A percentile compares a stretch with the other conserved stretches of the same genome.
phyloP scores from a whole-genome alignment of 2,329 filamentous ascomycete species.

The Ophiostoma ulmi region DNA sequence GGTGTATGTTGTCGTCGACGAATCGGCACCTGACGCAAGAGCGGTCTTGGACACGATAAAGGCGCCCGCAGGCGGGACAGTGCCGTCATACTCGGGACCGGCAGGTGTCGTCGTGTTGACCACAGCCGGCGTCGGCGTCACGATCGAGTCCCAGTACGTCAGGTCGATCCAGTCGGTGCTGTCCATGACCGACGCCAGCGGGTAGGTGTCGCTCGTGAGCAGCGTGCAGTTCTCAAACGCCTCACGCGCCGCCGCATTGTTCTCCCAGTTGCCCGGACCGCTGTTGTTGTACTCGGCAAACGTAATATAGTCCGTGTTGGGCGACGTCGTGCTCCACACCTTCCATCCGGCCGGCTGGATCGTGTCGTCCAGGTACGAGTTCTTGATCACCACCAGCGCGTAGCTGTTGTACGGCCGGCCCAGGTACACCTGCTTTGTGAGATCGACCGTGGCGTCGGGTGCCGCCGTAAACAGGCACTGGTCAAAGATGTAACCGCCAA shows the following conservation, averaged over 20 bases:
- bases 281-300: conserved; percentile 25
- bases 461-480: conserved; percentile 15
- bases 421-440: conserved; percentile 50
- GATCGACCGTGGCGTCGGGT: conserved; percentile 37
- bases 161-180: conserved; percentile 31
- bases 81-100: neutral
- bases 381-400: conserved; percentile 41
- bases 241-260: conserved; percentile 31
- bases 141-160: conserved; percentile 26
- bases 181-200: conserved; percentile 29
- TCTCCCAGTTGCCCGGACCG: conserved; percentile 8
- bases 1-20: neutral
- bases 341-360: conserved; percentile 57
- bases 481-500: conserved; percentile 26
- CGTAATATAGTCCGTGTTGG: conserved; percentile 34
- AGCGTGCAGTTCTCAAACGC: conserved; percentile 29
- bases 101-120: conserved; percentile 33
- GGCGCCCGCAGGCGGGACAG: neutral
- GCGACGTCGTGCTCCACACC: conserved; percentile 35
- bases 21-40: neutral
- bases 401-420: conserved; percentile 44
- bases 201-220: conserved; percentile 29
- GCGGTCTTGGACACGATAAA: neutral
- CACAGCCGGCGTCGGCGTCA: conserved; percentile 24
- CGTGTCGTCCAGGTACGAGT: conserved; percentile 47